phyloP scores from a whole-genome alignment of 306 rosid genomes.

The Dicorynia guianensis region DNA sequence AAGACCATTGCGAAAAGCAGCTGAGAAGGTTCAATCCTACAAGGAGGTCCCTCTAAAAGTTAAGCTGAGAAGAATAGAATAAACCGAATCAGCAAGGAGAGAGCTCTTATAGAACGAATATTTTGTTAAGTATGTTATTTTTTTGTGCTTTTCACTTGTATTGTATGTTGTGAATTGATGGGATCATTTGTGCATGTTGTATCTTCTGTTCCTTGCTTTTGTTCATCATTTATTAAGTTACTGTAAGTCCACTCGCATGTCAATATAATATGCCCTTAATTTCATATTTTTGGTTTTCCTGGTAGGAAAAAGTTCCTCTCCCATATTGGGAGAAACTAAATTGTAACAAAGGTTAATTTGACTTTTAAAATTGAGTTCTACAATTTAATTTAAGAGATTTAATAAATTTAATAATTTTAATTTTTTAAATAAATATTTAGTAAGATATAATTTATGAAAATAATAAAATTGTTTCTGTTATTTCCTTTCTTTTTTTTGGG shows the following conservation, averaged over 20 bases:
- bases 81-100: conserved; percentile 24
- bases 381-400: too few species aligned
- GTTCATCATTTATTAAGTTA: not conserved
- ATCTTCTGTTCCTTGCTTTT: conserved; percentile 25
- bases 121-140: not conserved
- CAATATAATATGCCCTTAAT: not conserved
- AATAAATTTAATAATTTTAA: too few species aligned
- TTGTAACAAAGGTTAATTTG: too few species aligned
- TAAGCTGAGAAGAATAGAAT: conserved; percentile 69
- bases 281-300: too few species aligned
- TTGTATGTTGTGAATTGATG: not conserved
- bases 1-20: conserved; percentile 51
- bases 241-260: not conserved
- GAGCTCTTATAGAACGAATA: not conserved
- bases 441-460: too few species aligned
- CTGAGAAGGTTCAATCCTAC: conserved; percentile 61
- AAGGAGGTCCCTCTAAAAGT: conserved; percentile 61
- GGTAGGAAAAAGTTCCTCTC: too few species aligned
- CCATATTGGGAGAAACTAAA: too few species aligned
- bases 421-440: too few species aligned
- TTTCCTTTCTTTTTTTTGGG: too few species aligned
- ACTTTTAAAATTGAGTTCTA: too few species aligned
- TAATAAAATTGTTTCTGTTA: too few species aligned
- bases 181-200: conserved; percentile 2
- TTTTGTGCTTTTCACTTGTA: conserved; percentile 14